Evolutionary conservation across 2,329 filamentous ascomycete genomes (phyloP).

Genomic region (Triangularia setosa): DNA sequence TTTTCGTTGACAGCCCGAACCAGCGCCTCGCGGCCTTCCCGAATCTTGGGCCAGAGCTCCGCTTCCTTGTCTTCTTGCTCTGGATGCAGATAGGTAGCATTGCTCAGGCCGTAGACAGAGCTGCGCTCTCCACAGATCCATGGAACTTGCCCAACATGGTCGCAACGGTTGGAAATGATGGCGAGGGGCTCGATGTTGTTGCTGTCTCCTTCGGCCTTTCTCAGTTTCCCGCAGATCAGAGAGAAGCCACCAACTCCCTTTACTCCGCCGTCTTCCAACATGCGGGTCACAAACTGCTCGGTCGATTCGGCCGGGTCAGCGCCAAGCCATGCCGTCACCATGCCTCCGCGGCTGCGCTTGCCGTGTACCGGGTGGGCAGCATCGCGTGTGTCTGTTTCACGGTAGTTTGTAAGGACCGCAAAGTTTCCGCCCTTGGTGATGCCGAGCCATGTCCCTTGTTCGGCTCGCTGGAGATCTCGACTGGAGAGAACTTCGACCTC

Average conservation of each 20-base stretch:
- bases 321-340: constrained; percentile 61
- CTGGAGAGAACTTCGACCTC: constrained; percentile 51
- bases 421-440: constrained; percentile 57
- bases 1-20: constrained; percentile 38
- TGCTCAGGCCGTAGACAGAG: constrained; percentile 58
- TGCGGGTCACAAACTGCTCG: constrained; percentile 46
- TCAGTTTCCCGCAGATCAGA: constrained; percentile 60
- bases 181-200: constrained; percentile 47
- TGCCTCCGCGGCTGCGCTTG: constrained; percentile 56
- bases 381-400: constrained; percentile 50
- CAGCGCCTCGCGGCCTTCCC: constrained; percentile 47
- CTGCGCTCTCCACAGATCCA: constrained; percentile 51
- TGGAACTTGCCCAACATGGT: constrained; percentile 50
- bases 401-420: constrained; percentile 64
- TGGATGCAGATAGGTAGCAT: constrained; percentile 53
- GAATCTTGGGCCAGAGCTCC: constrained; percentile 56
- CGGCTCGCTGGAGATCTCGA: constrained; percentile 57
- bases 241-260: constrained; percentile 64
- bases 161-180: constrained; percentile 60
- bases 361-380: constrained; percentile 50
- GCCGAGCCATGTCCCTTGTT: constrained; percentile 64
- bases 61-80: constrained; percentile 28
- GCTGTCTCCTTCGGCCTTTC: constrained; percentile 22
- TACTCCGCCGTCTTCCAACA: constrained; percentile 51
- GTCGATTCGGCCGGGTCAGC: constrained; percentile 46